These are phyloP conservation scores for Macrotyloma uniflorum DNA, from an alignment of 306 rosid genomes.

Conservation along the genomic window DNA sequence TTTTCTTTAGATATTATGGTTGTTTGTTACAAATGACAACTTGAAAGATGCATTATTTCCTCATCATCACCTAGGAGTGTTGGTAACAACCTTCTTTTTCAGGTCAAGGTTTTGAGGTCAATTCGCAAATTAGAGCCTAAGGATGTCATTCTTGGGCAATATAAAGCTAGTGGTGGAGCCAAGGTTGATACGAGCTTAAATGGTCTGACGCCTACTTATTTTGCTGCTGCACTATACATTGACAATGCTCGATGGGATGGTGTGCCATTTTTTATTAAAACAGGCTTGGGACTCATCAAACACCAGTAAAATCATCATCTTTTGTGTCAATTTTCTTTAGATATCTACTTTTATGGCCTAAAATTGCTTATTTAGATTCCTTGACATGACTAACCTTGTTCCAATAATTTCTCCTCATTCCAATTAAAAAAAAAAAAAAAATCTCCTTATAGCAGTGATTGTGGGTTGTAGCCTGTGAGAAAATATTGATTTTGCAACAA, in stretches of 20 bases:
- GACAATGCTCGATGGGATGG: constrained; percentile 99
- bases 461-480: background rate
- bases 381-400: background rate
- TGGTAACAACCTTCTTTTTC: constrained; percentile 50
- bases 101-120: constrained; percentile 90
- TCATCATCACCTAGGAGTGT: constrained; percentile 1
- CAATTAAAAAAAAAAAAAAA: too few relatives aligned
- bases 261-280: constrained; percentile 86
- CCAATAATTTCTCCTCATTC: constrained; percentile 1
- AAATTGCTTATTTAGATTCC: constrained; percentile 17
- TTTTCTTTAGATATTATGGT: constrained; percentile 12
- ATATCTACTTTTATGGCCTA: background rate
- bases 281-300: constrained; percentile 88
- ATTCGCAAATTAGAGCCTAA: constrained; percentile 76
- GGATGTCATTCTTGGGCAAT: constrained; percentile 88
- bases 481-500: constrained; percentile 9
- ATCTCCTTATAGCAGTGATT: background rate
- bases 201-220: constrained; percentile 82
- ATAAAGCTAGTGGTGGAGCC: constrained; percentile 63
- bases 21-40: background rate
- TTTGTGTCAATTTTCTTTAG: background rate
- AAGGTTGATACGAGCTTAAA: constrained; percentile 54
- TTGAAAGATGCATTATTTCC: constrained; percentile 19
- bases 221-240: constrained; percentile 77
- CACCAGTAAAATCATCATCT: constrained; percentile 62